Conservation (phyloP, 2,329 filamentous ascomycete species). For the Pochonia chlamydosporia region DNA sequence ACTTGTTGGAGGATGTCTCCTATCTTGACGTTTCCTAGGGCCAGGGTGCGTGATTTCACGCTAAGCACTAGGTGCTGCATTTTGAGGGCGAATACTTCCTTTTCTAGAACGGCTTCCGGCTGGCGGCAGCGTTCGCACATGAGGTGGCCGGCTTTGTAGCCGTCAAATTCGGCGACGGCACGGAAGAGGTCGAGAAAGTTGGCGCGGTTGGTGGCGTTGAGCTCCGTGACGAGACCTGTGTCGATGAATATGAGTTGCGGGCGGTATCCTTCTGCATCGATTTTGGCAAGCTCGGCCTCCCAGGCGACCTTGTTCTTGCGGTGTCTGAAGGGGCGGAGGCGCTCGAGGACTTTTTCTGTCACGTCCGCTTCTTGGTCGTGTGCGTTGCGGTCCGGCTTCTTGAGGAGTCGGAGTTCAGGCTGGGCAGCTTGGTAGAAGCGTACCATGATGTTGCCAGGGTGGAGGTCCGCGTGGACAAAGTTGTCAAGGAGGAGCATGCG, state of each 20-base stretch:
- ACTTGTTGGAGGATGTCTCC: conserved; percentile 92
- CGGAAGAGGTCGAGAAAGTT: conserved; percentile 97
- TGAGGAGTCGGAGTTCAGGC: conserved; percentile 49
- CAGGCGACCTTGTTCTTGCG: conserved; percentile 62
- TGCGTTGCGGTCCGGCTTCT: conserved; percentile 20
- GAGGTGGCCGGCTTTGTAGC: conserved; percentile 86
- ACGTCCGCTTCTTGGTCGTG: conserved; percentile 60
- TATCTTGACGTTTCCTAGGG: conserved; percentile 90
- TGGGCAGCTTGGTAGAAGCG: conserved; percentile 86
- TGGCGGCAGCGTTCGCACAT: conserved; percentile 96
- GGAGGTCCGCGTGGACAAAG: conserved; percentile 92
- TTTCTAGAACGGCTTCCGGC: conserved; percentile 80
- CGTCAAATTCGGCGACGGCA: conserved; percentile 92
- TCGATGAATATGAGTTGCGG: conserved; percentile 98
- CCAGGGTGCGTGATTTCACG: conserved; percentile 86
- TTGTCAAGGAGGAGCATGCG: conserved; percentile 97
- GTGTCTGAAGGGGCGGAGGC: conserved; percentile 66
- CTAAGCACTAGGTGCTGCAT: conserved; percentile 95
- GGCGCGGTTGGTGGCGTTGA: conserved; percentile 76
- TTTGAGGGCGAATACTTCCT: conserved; percentile 86
- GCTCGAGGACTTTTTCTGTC: conserved; percentile 78
- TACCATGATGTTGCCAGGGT: conserved; percentile 99
- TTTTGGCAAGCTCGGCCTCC: conserved; percentile 65
- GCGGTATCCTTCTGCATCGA: conserved; percentile 82
- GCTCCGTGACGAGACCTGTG: conserved; percentile 88